phyloP scores from a whole-genome alignment of 257 asterid genomes.

The Striga asiatica region DNA sequence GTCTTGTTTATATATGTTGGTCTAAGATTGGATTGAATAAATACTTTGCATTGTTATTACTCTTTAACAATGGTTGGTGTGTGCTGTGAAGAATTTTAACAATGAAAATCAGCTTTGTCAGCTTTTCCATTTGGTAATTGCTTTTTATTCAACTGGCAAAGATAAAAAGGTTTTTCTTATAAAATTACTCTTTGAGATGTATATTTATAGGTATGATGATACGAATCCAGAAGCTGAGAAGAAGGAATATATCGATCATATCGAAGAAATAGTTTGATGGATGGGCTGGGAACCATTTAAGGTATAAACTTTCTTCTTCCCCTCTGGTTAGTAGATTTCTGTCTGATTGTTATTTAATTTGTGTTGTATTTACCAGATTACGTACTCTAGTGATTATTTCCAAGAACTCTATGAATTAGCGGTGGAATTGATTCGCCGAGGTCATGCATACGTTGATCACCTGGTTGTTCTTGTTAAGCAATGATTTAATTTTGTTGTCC shows the following conservation, averaged over 20 bases:
- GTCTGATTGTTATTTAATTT: constrained; percentile 18
- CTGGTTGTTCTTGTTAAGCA: constrained; percentile 41
- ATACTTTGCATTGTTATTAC: too few relatives aligned
- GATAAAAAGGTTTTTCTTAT: too few relatives aligned
- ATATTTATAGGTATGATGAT: constrained; percentile 90
- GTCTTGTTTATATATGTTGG: not conserved
- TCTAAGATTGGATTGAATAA: too few relatives aligned
- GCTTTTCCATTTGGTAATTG: too few relatives aligned
- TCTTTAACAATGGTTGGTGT: too few relatives aligned
- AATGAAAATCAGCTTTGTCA: too few relatives aligned
- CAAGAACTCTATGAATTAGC: constrained; percentile 86
- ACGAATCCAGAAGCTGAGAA: constrained; percentile 98
- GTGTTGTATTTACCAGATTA: constrained; percentile 38
- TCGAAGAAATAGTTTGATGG: constrained; percentile 87
- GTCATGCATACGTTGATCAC: constrained; percentile 94
- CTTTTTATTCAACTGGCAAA: too few relatives aligned
- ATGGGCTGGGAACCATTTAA: constrained; percentile 98
- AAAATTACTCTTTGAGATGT: too few relatives aligned
- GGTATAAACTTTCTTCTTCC: constrained; percentile 37
- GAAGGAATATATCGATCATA: constrained; percentile 85
- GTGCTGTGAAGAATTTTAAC: too few relatives aligned
- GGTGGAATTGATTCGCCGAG: constrained; percentile 72
- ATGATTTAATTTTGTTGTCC: not conserved
- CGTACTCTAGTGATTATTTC: constrained; percentile 88
- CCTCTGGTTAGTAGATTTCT: not conserved